These are phyloP conservation scores for Aegilops bicornis DNA, from an alignment of 176 grass and related monocot species.

Conservation along the genomic window DNA sequence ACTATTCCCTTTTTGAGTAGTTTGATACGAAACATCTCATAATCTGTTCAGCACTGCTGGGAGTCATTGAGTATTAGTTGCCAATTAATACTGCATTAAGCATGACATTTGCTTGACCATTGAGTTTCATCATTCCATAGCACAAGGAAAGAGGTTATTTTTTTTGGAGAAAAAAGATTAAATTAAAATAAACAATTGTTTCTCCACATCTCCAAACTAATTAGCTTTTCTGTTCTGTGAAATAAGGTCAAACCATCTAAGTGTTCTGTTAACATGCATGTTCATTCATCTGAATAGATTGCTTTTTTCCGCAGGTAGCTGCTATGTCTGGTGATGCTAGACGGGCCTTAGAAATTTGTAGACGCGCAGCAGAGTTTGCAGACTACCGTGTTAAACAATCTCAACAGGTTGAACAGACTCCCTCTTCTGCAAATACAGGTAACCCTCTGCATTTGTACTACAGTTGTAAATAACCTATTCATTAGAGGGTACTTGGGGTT, in stretches of 20 bases:
- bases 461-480: neutral
- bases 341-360: conserved; percentile 93
- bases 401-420: conserved; percentile 24
- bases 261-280: neutral
- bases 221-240: neutral
- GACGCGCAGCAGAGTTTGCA: conserved; percentile 77
- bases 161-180: neutral
- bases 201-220: neutral
- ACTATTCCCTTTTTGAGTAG: neutral
- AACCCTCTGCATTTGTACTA: neutral
- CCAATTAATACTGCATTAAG: neutral
- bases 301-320: conserved; percentile 65
- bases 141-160: neutral
- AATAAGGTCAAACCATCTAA: neutral
- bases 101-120: neutral
- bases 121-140: neutral
- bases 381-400: conserved; percentile 76
- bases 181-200: neutral
- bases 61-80: conserved; percentile 13
- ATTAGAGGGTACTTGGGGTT: neutral
- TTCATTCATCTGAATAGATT: conserved; percentile 22
- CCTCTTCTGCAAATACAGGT: conserved; percentile 37
- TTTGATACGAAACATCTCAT: neutral
- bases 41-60: neutral
- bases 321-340: conserved; percentile 99